Conservation (phyloP, 495 filamentous ascomycete genomes). For the Hypomontagnella submonticulosa region DNA sequence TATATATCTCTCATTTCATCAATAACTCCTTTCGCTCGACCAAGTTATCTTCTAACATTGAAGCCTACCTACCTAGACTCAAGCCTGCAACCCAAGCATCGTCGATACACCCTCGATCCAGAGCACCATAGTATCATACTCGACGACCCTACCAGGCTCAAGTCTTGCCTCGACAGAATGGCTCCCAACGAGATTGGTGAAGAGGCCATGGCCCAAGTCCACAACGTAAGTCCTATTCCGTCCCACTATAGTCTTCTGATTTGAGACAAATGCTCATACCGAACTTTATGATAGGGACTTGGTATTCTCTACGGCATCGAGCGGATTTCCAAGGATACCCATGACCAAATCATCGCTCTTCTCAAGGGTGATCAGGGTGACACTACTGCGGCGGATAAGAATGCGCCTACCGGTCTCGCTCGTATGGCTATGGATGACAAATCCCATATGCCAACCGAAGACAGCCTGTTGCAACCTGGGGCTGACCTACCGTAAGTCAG, state of each 20-base stretch:
- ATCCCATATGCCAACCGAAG: no score
- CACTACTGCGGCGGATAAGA: background rate
- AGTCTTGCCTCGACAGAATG: slow-evolving; percentile 2
- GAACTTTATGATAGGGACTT: slow-evolving; percentile 21
- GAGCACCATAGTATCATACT: no score
- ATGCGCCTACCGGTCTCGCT: background rate
- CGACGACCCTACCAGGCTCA: background rate
- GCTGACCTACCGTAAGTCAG: slow-evolving; percentile 13
- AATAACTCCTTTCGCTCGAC: no score
- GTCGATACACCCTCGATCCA: no score
- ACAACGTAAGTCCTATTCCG: slow-evolving; percentile 17
- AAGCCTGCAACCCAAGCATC: no score
- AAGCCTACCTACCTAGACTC: no score
- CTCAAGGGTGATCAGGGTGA: slow-evolving; percentile 11
- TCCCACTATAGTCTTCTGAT: background rate
- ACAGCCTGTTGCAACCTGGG: no score
- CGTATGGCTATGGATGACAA: background rate
- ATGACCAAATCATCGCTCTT: slow-evolving; percentile 20
- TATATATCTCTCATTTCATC: no score
- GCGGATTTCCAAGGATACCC: slow-evolving; percentile 14
- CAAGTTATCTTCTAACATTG: no score
- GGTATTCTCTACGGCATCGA: slow-evolving; percentile 33
- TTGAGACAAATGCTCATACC: background rate
- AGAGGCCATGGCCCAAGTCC: slow-evolving; percentile 25
- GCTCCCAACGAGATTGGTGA: slow-evolving; percentile 8